These are phyloP conservation scores for Pestalotiopsis sp. DNA, from an alignment of 2,329 filamentous ascomycete genomes.

Conservation along the genomic window DNA sequence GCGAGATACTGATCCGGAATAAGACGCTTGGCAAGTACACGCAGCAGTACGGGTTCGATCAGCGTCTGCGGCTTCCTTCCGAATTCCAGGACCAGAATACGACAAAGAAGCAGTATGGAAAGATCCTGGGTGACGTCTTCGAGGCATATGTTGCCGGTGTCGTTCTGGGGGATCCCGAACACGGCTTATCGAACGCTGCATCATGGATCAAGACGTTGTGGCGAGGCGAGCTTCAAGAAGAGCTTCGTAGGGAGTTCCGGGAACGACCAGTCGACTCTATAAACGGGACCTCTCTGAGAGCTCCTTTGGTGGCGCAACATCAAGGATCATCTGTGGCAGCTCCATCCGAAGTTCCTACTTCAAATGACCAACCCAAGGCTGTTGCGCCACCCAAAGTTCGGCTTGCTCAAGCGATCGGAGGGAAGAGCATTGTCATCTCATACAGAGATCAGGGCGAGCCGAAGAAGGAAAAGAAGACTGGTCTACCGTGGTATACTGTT, in stretches of 20 bases:
- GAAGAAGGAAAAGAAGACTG: slow-evolving; percentile 55
- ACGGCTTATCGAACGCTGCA: slow-evolving; percentile 64
- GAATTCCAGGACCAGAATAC: slow-evolving; percentile 42
- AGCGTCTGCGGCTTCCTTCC: slow-evolving; percentile 59
- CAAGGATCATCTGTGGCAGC: slow-evolving; percentile 11
- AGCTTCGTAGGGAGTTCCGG: slow-evolving; percentile 46
- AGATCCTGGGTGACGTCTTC: slow-evolving; percentile 84
- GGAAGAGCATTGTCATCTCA: slow-evolving; percentile 58
- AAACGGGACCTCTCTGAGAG: background rate
- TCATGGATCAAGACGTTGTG: slow-evolving; percentile 78
- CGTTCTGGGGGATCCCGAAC: slow-evolving; percentile 65
- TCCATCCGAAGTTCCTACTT: slow-evolving; percentile 8
- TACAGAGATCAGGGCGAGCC: slow-evolving; percentile 62
- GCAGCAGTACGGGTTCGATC: slow-evolving; percentile 69
- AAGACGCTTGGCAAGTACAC: slow-evolving; percentile 73
- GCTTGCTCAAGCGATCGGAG: slow-evolving; percentile 54
- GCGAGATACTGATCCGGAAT: slow-evolving; percentile 82
- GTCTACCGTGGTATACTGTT: slow-evolving; percentile 62
- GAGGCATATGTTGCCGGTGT: slow-evolving; percentile 87
- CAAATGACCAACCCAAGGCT: slow-evolving; percentile 9
- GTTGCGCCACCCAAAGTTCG: slow-evolving; percentile 48
- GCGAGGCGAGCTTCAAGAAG: slow-evolving; percentile 62
- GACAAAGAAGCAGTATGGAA: slow-evolving; percentile 60
- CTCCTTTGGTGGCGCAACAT: slow-evolving; percentile 12
- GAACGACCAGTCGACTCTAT: background rate